Percentiles rank a stretch among this genome's conserved stretches.
Evolutionary conservation across 345 rosid species (phyloP).

Genomic region (Raphanus raphanistrum): DNA sequence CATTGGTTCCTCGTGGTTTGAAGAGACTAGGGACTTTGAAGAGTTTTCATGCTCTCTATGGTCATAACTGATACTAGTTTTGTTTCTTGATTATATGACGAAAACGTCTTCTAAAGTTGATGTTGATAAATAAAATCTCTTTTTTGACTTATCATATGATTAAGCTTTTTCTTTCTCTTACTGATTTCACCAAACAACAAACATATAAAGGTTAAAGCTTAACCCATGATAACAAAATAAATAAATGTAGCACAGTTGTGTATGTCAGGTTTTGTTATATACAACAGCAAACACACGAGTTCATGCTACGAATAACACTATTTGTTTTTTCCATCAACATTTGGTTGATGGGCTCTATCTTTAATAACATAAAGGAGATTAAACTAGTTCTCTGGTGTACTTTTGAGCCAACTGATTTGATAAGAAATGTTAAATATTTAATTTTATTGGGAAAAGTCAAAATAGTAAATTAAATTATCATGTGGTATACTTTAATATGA

Average conservation of each 20-base stretch:
- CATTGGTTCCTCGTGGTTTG: constrained; percentile 35
- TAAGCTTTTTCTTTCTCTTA: background rate
- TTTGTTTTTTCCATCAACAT: background rate
- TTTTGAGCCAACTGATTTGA: constrained; percentile 24
- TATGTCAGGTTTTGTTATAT: background rate
- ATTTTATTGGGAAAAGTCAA: background rate
- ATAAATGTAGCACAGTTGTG: background rate
- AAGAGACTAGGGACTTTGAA: constrained; percentile 32
- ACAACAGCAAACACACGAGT: constrained; percentile 8
- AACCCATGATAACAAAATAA: background rate
- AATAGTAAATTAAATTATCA: too few relatives aligned
- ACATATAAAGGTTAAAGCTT: background rate
- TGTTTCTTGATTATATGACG: background rate
- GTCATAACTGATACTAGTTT: constrained; percentile 1
- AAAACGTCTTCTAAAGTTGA: background rate
- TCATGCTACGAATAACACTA: constrained; percentile 7
- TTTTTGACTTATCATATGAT: background rate
- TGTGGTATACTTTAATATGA: too few relatives aligned
- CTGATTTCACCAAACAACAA: background rate
- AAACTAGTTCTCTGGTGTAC: constrained; percentile 22
- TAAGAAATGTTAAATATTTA: background rate
- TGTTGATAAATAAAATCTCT: constrained; percentile 1
- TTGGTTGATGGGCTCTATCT: constrained; percentile 26
- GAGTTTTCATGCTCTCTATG: constrained; percentile 37
- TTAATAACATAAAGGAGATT: background rate